Evolutionary conservation across 2,329 filamentous ascomycete genomes (phyloP).

Genomic region (Septoria linicola): DNA sequence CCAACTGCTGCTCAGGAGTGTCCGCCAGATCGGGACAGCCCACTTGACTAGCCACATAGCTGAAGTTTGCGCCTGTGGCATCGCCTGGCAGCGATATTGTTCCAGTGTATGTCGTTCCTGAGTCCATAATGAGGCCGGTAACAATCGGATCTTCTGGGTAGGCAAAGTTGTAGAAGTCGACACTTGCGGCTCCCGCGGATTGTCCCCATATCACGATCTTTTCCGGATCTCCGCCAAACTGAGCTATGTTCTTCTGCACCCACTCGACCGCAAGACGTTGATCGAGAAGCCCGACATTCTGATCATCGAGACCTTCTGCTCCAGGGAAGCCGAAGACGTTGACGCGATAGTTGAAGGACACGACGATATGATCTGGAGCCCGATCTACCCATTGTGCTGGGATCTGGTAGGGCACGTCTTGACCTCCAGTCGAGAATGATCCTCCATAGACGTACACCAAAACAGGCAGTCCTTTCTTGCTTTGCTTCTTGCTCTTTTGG

Average conservation of each 20-base stretch:
- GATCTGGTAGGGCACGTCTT: conserved; percentile 49
- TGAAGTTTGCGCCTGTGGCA: conserved; percentile 23
- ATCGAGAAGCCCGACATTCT: conserved; percentile 55
- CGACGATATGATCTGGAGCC: conserved; percentile 38
- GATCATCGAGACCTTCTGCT: conserved; percentile 32
- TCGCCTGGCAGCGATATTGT: conserved; percentile 10
- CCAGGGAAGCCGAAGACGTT: conserved; percentile 47
- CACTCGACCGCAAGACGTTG: conserved; percentile 56
- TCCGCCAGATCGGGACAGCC: conserved; percentile 19
- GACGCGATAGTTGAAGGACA: conserved; percentile 46
- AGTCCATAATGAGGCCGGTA: conserved; percentile 41
- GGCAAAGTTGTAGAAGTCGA: conserved; percentile 38
- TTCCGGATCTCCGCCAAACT: conserved; percentile 50
- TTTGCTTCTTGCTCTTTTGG: neutral
- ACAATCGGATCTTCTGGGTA: conserved; percentile 42
- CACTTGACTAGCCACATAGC: conserved; percentile 27
- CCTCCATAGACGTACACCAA: conserved; percentile 52
- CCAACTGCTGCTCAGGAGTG: conserved; percentile 38
- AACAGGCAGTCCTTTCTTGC: conserved; percentile 41
- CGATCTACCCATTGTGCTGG: conserved; percentile 47
- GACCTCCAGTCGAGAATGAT: conserved; percentile 46
- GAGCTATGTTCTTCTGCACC: conserved; percentile 51
- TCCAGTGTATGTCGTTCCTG: conserved; percentile 38
- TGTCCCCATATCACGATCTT: conserved; percentile 34
- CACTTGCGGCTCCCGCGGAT: conserved; percentile 30